A percentile compares a stretch with the other conserved stretches of the same genome.
Evolutionary conservation across 2,329 filamentous ascomycete genomes (phyloP).

Genomic region (Juglanconis sp.): DNA sequence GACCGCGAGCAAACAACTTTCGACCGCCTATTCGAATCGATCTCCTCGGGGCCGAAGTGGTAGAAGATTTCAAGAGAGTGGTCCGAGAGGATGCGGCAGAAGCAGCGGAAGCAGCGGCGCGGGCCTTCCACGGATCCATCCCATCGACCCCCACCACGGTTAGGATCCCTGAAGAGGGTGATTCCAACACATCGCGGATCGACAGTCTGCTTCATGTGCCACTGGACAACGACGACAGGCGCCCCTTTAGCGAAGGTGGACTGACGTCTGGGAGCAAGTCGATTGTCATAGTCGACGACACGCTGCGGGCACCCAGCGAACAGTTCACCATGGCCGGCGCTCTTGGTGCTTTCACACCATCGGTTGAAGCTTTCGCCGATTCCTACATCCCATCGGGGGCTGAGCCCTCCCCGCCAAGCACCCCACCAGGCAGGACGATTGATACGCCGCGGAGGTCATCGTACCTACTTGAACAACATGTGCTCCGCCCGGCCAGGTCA

Average conservation of each 20-base stretch:
- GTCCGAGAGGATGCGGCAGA: conserved; percentile 62
- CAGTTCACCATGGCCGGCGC: conserved; percentile 51
- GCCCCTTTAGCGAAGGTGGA: conserved; percentile 50
- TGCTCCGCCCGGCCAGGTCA: conserved; percentile 33
- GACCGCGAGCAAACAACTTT: conserved; percentile 39
- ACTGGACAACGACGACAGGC: conserved; percentile 27
- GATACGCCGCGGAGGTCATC: conserved; percentile 55
- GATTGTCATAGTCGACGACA: conserved; percentile 81
- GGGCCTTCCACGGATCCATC: conserved; percentile 24
- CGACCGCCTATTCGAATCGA: conserved; percentile 69
- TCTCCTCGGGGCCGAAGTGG: conserved; percentile 72
- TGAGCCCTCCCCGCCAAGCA: conserved; percentile 59
- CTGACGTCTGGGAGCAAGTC: conserved; percentile 83
- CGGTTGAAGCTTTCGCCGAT: conserved; percentile 53
- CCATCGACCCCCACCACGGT: conserved; percentile 24
- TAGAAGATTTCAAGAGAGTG: conserved; percentile 75
- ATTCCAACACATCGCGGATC: conserved; percentile 43
- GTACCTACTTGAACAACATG: conserved; percentile 49
- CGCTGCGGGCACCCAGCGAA: conserved; percentile 40
- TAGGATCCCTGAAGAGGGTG: conserved; percentile 27
- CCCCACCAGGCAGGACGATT: conserved; percentile 47
- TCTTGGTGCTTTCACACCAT: conserved; percentile 40
- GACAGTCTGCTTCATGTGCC: conserved; percentile 39
- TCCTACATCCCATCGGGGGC: conserved; percentile 45
- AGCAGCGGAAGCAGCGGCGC: conserved; percentile 30